phyloP scores from a whole-genome alignment of 495 filamentous ascomycete genomes.

The Hypomontagnella submonticulosa region DNA sequence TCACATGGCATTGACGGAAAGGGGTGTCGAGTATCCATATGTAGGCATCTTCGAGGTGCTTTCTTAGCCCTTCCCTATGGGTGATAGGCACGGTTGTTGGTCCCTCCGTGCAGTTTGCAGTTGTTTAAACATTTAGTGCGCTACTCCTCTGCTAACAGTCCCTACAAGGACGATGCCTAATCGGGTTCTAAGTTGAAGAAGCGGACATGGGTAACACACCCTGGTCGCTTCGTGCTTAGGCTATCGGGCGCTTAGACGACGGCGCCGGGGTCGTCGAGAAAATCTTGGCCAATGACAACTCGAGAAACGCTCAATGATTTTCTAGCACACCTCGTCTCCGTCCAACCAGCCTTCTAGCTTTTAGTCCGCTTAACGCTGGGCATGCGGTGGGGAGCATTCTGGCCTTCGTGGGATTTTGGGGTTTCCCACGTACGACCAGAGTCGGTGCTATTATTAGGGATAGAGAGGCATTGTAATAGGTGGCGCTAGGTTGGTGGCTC shows the following conservation, averaged over 20 bases:
- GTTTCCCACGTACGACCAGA: slow-evolving; percentile 33
- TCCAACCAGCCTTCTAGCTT: slow-evolving; percentile 57
- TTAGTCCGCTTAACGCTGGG: slow-evolving; percentile 51
- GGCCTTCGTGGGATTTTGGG: slow-evolving; percentile 42
- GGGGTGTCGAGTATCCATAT: slow-evolving; percentile 31
- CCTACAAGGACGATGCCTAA: slow-evolving; percentile 39
- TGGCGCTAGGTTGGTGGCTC: slow-evolving; percentile 29
- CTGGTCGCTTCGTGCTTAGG: slow-evolving; percentile 37
- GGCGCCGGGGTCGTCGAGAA: slow-evolving; percentile 37
- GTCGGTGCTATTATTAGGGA: slow-evolving; percentile 55
- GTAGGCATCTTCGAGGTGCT: slow-evolving; percentile 27
- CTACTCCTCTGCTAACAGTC: slow-evolving; percentile 40
- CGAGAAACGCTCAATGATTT: slow-evolving; percentile 29
- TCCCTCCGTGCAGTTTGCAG: slow-evolving; percentile 37
- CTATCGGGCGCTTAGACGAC: slow-evolving; percentile 47
- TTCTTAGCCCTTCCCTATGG: slow-evolving; percentile 25
- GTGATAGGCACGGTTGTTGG: slow-evolving; percentile 29
- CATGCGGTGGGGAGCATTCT: slow-evolving; percentile 37
- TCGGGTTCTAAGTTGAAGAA: slow-evolving; percentile 34
- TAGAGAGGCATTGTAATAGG: slow-evolving; percentile 15
- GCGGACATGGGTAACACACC: slow-evolving; percentile 25
- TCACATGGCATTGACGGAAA: slow-evolving; percentile 35
- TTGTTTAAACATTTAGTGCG: slow-evolving; percentile 26
- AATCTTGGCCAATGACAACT: slow-evolving; percentile 36
- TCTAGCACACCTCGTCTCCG: slow-evolving; percentile 34